Conservation (phyloP, 257 asterid species). For the Solanum appendiculatum region DNA sequence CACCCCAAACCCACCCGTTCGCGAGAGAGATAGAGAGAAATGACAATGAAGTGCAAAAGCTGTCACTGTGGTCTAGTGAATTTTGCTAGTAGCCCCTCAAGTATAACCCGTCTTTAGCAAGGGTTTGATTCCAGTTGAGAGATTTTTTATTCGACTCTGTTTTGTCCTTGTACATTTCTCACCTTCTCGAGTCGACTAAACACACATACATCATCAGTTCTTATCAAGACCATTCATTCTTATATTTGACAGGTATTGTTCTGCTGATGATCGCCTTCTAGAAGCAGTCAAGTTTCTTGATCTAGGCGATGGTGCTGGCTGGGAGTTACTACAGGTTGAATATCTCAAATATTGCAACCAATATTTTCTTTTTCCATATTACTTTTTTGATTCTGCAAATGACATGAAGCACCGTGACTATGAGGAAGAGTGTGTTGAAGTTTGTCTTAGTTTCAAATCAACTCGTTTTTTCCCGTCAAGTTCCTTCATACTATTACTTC, state of each 20-base stretch:
- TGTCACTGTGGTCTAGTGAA: neutral
- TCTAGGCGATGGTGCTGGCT: slow-evolving; percentile 68
- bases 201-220: neutral
- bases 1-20: neutral
- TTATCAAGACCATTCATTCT: neutral
- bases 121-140: neutral
- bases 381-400: neutral
- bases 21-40: too few species aligned
- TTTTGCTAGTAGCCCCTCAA: neutral
- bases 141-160: neutral
- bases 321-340: slow-evolving; percentile 87
- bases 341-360: neutral
- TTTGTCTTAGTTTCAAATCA: neutral
- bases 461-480: neutral
- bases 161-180: neutral
- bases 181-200: neutral
- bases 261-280: slow-evolving; percentile 61
- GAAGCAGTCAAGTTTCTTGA: slow-evolving; percentile 85
- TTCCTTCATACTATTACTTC: neutral
- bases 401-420: neutral
- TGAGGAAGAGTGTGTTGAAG: neutral
- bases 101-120: neutral
- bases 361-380: neutral
- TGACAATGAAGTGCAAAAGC: neutral
- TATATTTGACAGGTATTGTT: slow-evolving; percentile 49